Evolutionary conservation across 306 rosid species (phyloP).

Genomic region (Pueraria montana): DNA sequence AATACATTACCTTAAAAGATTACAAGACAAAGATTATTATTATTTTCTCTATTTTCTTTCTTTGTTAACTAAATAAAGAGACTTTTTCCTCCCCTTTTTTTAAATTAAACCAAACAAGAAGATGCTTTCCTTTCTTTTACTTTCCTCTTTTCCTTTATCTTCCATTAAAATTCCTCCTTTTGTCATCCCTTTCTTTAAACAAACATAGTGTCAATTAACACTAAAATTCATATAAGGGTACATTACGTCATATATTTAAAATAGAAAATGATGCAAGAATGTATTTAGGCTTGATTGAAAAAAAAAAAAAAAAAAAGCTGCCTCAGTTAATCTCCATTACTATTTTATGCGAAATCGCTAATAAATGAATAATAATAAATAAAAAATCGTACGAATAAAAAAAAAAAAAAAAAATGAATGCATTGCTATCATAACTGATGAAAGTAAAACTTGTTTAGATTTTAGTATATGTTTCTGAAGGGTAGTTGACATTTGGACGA

Average conservation of each 20-base stretch:
- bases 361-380: no score
- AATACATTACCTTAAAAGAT: no score
- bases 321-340: neutral
- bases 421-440: neutral
- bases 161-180: neutral
- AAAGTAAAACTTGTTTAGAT: neutral
- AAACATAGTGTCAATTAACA: neutral
- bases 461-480: neutral
- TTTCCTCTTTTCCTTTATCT: no score
- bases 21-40: no score
- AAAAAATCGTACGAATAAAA: no score
- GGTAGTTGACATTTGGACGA: conserved; percentile 18
- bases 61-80: no score
- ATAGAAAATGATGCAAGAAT: neutral
- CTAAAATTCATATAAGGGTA: neutral
- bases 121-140: no score
- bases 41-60: no score
- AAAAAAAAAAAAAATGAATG: no score
- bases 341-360: neutral
- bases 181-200: neutral
- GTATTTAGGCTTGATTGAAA: neutral
- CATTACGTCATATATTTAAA: neutral
- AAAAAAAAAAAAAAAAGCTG: neutral
- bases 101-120: no score
- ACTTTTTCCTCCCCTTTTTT: no score